Evolutionary conservation across 805 yeast genomes (phyloP).

Genomic region (Candida taoyuanica): DNA sequence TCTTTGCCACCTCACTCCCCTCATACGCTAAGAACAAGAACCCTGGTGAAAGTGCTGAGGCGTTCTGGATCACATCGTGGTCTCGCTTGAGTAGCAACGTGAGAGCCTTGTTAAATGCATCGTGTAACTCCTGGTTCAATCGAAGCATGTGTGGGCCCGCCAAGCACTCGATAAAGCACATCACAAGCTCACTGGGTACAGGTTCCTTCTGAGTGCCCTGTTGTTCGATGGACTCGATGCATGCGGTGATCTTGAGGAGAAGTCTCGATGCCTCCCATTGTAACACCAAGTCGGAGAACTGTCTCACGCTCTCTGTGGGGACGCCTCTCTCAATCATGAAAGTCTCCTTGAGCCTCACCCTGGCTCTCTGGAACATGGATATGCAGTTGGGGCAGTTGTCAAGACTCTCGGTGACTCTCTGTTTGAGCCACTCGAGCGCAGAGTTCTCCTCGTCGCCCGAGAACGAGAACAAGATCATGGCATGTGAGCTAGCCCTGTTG

Average conservation of each 20-base stretch:
- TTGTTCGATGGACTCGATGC: neutral
- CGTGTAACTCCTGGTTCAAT: constrained; percentile 31
- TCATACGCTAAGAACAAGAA: constrained; percentile 49
- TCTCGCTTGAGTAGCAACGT: constrained; percentile 27
- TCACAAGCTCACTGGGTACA: constrained; percentile 16
- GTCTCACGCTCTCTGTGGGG: constrained; percentile 19
- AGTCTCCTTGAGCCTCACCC: constrained; percentile 45
- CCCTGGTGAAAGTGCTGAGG: constrained; percentile 41
- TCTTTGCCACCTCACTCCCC: constrained; percentile 41
- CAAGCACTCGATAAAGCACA: constrained; percentile 43
- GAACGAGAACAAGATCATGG: constrained; percentile 58
- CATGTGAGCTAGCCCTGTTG: constrained; percentile 47
- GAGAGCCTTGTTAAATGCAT: constrained; percentile 35
- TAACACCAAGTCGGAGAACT: constrained; percentile 18
- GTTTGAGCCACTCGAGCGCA: constrained; percentile 41
- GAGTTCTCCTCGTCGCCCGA: constrained; percentile 33
- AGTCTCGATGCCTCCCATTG: constrained; percentile 28
- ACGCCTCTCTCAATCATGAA: constrained; percentile 49
- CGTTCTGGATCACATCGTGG: constrained; percentile 25
- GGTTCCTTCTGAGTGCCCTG: neutral
- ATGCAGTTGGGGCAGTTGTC: constrained; percentile 52
- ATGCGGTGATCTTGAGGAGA: constrained; percentile 1
- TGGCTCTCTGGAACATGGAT: constrained; percentile 46
- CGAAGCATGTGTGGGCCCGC: constrained; percentile 49
- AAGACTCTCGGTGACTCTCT: constrained; percentile 36